phyloP scores from a whole-genome alignment of 306 rosid species.

The Notholithocarpus densiflorus region DNA sequence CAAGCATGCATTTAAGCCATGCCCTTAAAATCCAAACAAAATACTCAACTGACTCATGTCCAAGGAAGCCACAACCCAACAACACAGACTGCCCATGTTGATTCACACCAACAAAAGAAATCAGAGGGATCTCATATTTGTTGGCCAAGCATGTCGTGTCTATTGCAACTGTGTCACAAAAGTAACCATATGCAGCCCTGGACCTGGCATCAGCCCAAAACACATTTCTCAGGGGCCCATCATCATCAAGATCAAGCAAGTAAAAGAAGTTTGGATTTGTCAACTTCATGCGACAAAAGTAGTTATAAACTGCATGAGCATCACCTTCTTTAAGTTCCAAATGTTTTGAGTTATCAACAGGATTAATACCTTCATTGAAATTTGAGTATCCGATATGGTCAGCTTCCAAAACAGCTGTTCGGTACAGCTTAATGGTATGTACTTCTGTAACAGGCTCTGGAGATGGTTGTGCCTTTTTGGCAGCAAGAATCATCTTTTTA shows the following conservation, averaged over 20 bases:
- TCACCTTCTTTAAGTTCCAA: constrained; percentile 80
- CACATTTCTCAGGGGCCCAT: constrained; percentile 61
- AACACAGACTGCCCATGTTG: constrained; percentile 68
- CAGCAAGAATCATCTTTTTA: constrained; percentile 67
- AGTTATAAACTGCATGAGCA: constrained; percentile 64
- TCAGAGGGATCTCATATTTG: constrained; percentile 69
- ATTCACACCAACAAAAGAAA: constrained; percentile 63
- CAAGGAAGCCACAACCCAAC: constrained; percentile 77
- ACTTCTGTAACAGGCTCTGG: constrained; percentile 60
- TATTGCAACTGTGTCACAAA: constrained; percentile 52
- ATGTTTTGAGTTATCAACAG: constrained; percentile 47
- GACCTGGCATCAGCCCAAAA: constrained; percentile 84
- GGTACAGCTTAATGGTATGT: constrained; percentile 69
- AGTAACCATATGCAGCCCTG: constrained; percentile 55
- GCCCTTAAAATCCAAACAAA: constrained; percentile 65
- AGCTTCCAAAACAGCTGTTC: constrained; percentile 44
- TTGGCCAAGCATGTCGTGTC: constrained; percentile 72
- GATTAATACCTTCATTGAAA: constrained; percentile 39
- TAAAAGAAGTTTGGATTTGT: constrained; percentile 66
- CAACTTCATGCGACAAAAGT: constrained; percentile 74
- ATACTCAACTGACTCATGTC: constrained; percentile 56
- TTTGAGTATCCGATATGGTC: constrained; percentile 35
- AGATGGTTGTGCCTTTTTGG: constrained; percentile 52
- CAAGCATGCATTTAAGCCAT: constrained; percentile 74
- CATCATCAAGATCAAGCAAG: constrained; percentile 64